Evolutionary conservation across 2,329 filamentous ascomycete genomes (phyloP).

Genomic region (Fusarium marasasianum): DNA sequence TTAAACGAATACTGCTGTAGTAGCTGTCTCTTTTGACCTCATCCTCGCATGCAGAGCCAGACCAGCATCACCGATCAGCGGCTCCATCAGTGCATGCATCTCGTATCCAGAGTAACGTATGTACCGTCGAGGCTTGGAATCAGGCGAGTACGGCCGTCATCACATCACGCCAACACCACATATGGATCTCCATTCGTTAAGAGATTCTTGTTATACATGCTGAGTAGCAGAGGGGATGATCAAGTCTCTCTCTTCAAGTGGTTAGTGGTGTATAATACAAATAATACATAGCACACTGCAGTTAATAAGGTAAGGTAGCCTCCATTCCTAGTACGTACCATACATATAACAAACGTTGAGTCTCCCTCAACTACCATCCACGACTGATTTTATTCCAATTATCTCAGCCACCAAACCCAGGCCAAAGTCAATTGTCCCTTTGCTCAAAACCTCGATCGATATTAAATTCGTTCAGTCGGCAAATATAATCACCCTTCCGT

Average conservation of each 20-base stretch:
- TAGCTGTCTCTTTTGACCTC: not conserved
- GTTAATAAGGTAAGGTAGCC: not conserved
- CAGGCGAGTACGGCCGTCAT: not conserved
- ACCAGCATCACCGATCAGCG: slow-evolving; percentile 4
- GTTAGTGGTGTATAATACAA: not conserved
- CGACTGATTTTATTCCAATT: not conserved
- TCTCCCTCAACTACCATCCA: not conserved
- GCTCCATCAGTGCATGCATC: not conserved
- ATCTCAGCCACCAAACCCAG: not conserved
- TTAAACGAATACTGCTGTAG: not conserved
- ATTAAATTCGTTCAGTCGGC: no score
- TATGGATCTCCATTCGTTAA: not conserved
- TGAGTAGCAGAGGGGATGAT: not conserved
- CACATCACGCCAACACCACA: not conserved
- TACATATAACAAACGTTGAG: not conserved
- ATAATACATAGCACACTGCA: not conserved
- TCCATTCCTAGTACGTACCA: not conserved
- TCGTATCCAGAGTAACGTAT: slow-evolving; percentile 20
- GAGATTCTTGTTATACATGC: not conserved
- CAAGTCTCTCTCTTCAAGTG: not conserved
- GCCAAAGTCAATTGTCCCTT: not conserved
- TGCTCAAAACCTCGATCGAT: not conserved
- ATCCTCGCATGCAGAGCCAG: not conserved
- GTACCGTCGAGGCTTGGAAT: not conserved
- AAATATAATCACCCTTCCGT: no score